Percentiles rank a stretch among this genome's conserved stretches.
Evolutionary conservation across 495 filamentous ascomycete genomes (phyloP).

Genomic region (Aspergillus bridgeri): DNA sequence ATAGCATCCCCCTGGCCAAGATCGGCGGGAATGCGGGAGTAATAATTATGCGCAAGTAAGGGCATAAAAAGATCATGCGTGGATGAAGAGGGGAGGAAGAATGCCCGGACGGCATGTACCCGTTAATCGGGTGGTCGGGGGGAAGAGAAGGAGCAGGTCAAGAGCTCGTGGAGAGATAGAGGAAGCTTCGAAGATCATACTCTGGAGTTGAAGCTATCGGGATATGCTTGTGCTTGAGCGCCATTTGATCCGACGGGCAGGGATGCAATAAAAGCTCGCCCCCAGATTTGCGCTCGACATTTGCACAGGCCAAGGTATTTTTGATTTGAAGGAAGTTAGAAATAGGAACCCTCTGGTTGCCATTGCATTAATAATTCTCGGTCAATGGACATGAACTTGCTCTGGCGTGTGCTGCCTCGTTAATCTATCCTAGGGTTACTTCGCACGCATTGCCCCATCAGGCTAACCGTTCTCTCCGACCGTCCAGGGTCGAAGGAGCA

Average conservation of each 20-base stretch:
- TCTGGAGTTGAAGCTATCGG: background rate
- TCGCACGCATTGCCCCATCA: constrained; percentile 7
- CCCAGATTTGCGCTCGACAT: background rate
- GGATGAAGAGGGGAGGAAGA: constrained; percentile 1
- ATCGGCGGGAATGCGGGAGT: constrained; percentile 5
- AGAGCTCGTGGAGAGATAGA: too few relatives aligned
- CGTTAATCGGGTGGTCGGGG: too few relatives aligned
- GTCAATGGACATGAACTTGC: background rate
- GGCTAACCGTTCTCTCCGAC: constrained; percentile 1
- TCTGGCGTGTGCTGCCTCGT: background rate
- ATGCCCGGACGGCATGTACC: background rate
- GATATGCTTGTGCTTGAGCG: background rate
- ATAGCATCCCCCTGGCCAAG: constrained; percentile 7
- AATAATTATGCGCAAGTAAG: constrained; percentile 7
- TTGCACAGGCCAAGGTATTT: background rate
- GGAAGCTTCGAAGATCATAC: background rate
- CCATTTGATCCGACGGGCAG: background rate
- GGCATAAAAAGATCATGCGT: constrained; percentile 10
- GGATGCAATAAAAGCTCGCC: background rate
- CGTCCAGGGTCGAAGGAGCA: background rate
- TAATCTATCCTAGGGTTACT: background rate
- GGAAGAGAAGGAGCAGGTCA: background rate
- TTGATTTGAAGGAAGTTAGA: too few relatives aligned
- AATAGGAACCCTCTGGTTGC: too few relatives aligned
- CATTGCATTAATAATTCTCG: background rate